Percentiles rank a stretch among this genome's conserved stretches.
Evolutionary conservation across 257 asterid genomes (phyloP).

Genomic region (Perilla frutescens): DNA sequence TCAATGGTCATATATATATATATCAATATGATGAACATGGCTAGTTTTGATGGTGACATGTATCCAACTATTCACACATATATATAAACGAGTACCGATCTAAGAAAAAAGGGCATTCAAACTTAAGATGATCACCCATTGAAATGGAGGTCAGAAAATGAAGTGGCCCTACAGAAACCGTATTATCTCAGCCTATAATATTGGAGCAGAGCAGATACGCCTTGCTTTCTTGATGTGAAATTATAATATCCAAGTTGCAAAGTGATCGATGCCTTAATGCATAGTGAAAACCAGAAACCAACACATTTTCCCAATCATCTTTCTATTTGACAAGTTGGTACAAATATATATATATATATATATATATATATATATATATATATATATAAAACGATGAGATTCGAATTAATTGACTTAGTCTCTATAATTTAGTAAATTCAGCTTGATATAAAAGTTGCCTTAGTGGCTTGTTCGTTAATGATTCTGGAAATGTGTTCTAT

Average conservation of each 20-base stretch:
- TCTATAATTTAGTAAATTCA: neutral
- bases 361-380: too few species aligned
- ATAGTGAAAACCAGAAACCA: too few species aligned
- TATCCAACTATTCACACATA: neutral
- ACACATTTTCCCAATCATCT: neutral
- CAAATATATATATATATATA: too few species aligned
- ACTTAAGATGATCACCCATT: constrained; percentile 13
- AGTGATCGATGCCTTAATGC: too few species aligned
- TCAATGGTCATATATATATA: too few species aligned
- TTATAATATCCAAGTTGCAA: neutral
- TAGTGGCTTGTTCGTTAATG: neutral
- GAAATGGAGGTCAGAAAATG: constrained; percentile 21
- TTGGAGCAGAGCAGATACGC: neutral
- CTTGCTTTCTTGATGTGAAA: neutral
- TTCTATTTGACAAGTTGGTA: neutral
- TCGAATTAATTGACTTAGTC: neutral
- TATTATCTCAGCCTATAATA: constrained; percentile 20
- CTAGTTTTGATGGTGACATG: neutral
- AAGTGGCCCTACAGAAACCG: constrained; percentile 6
- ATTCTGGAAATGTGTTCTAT: neutral
- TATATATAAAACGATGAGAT: too few species aligned
- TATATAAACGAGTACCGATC: neutral
- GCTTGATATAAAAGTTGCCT: neutral
- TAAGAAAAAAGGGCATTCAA: neutral
- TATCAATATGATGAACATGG: too few species aligned